Base-by-base conservation (phyloP, 305 asterid species). In the Euphrasia arctica region DNA sequence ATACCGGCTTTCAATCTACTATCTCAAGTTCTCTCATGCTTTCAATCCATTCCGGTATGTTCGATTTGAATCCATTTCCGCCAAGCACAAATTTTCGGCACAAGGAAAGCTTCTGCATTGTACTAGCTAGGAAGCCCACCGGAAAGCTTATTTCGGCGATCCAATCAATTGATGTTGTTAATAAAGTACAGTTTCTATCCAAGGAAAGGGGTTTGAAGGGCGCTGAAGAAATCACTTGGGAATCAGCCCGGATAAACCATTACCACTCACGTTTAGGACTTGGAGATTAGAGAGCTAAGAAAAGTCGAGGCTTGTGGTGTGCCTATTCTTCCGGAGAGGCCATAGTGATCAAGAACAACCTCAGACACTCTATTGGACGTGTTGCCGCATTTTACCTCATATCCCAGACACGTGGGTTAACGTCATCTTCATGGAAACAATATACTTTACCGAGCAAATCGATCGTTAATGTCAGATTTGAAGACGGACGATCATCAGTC, bases 381-480 rank as follows among this genome's bases (percentile, higher is more conserved):
- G 27, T 88, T 88, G 73, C 85, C 79, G 71, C 96, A 90, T 75
- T 75, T 78, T 4, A 93, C 77, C 57, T 97, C 97, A 60, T 41
- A 6, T 18, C 22, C 98, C 98, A 93, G 31, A 57, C 70, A 66
- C 96, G 90, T 9, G 98, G 89, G 78, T 75, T 85, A 34, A 76
- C 83, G 41, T 83, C 96, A 54, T 87, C 96, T 74, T 87, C 98
- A 61, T 77, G 87, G 97, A 97, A 92, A 42, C 97, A 85, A 54
- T 32, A 67, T 32, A 90, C 62, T 67, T 82, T 85, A 34, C 81
- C 80, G 4, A 76, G 70, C 56, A 97, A 18, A 18, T 18, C 22
- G 92, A 77, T 87, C 97, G 65, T 66, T 70, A 64, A 86, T 68
- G 72, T 85, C 96, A 15, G 96, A 90, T 74, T 86, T 93, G 80